Evolutionary conservation across 768 basidiomycete genomes (phyloP), one percentile per base, ranked within the genome.

Genomic region (Boletus patriciae): DNA sequence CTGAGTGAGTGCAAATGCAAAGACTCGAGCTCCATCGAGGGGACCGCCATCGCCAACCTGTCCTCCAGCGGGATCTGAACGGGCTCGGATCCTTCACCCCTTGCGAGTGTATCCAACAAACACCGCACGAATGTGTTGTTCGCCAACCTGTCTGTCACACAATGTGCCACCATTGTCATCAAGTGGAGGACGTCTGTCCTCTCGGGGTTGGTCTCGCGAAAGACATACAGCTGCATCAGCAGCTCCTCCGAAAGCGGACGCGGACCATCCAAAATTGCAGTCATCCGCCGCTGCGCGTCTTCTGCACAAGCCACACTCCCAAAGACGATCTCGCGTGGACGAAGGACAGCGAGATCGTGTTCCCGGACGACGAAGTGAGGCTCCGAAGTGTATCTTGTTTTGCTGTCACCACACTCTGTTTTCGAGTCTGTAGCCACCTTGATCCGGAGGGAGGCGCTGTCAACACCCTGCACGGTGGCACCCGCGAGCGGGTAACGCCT

Each of bases 71-170:
- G 58, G n/a, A 71, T 27, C 33, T 61, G 38, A 12, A 44, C 49
- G 33, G 57, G 57, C 27, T 63, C 57, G 5, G 44, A 13, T 0
- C 13, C 34, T 12, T 13, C 43, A 4, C 46, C 46, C 12, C 61
- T 47, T 33, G 50, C 51, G 25, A 85, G 69, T 3, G 73, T 67
- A 31, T 83, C 74, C 46, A 84, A 61, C 51, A 85, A 78, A 19
- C 73, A 73, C 50, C 77, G 77, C 50, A 77, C 45, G 13, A 84
- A 58, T 2, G 75, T 76, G 8, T 62, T 56, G 52, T 75, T 78
- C n/a, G 77, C 71, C 37, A 74, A 75, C 16, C 78, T 81, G 63
- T 85, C 83, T 0, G 78, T 74, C 40, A 85, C 77, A 49, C 71
- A 68, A 62, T 86, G 84, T 0, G 82, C 75, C 12, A 76, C 67